These are phyloP conservation scores for Botryotinia calthae DNA, from an alignment of 2,329 filamentous ascomycete species.

Conservation along the genomic window DNA sequence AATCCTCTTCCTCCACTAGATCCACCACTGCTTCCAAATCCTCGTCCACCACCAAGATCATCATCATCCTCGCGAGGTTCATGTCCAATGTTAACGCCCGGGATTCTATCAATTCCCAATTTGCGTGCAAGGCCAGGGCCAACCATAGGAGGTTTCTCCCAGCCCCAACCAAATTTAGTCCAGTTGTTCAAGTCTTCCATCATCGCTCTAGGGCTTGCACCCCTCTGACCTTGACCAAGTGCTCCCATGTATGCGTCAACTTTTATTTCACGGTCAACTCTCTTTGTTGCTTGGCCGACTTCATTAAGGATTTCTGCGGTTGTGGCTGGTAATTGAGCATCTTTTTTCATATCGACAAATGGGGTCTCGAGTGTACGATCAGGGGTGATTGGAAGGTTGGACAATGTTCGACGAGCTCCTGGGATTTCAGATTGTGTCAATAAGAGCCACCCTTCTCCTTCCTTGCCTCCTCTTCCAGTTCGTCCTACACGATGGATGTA, in stretches of 20 bases:
- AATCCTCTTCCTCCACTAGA: conserved; percentile 7
- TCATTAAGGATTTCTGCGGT: conserved; percentile 34
- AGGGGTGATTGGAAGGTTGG: conserved; percentile 34
- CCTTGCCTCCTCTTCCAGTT: conserved; percentile 71
- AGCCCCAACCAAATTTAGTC: conserved; percentile 39
- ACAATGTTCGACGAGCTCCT: conserved; percentile 30
- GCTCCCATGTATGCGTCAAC: conserved; percentile 32
- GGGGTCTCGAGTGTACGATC: conserved; percentile 32
- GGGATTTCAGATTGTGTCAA: conserved; percentile 28
- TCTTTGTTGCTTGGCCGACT: conserved; percentile 35
- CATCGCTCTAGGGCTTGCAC: background rate
- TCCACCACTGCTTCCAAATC: conserved; percentile 15
- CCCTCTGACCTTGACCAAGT: conserved; percentile 19
- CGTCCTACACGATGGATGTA: conserved; percentile 77
- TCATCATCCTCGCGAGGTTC: conserved; percentile 17
- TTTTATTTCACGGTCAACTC: conserved; percentile 32
- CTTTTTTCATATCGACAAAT: conserved; percentile 38
- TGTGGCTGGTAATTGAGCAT: conserved; percentile 37
- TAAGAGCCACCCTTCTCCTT: conserved; percentile 57
- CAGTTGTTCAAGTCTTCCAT: conserved; percentile 31
- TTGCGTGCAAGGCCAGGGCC: conserved; percentile 26
- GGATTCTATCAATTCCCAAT: conserved; percentile 30
- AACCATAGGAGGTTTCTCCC: conserved; percentile 35
- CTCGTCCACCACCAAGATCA: conserved; percentile 15
- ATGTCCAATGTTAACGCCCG: conserved; percentile 28